Conservation (phyloP, 371 early-diverging fungal genomes). For the Mucor lusitanicus region DNA sequence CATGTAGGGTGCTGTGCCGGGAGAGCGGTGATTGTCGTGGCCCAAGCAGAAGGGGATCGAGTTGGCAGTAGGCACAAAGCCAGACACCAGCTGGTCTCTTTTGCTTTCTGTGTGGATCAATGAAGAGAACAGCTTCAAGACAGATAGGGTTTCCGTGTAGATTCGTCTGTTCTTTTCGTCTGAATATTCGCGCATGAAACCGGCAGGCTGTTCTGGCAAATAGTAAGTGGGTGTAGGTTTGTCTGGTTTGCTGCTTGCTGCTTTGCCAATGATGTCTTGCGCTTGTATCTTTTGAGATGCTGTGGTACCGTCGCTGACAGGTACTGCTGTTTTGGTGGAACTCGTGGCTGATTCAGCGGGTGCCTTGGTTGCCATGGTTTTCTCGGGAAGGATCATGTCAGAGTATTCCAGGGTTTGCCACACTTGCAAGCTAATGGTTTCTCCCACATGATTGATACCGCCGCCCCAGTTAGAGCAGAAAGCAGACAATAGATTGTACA, state of each 20-base stretch:
- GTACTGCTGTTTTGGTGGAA: neutral
- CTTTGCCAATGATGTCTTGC: neutral
- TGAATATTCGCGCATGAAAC: constrained; percentile 19
- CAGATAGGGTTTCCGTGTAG: constrained; percentile 83
- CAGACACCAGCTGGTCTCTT: constrained; percentile 28
- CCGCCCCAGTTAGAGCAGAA: constrained; percentile 41
- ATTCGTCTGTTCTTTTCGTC: constrained; percentile 55
- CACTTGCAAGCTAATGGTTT: constrained; percentile 20
- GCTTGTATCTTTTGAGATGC: neutral
- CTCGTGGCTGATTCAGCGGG: neutral
- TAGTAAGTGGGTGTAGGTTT: neutral
- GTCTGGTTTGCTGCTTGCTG: neutral
- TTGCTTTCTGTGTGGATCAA: constrained; percentile 65
- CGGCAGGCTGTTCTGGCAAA: constrained; percentile 19
- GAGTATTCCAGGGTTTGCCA: constrained; percentile 32
- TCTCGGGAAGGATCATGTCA: constrained; percentile 23
- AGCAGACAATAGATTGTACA: constrained; percentile 30
- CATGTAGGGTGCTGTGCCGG: constrained; percentile 81
- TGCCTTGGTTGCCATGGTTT: constrained; percentile 7
- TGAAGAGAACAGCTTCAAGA: constrained; percentile 69
- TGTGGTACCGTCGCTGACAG: neutral
- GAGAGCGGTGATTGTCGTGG: constrained; percentile 55
- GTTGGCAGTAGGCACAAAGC: constrained; percentile 35
- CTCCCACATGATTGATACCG: constrained; percentile 24
- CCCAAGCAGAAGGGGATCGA: constrained; percentile 67